Conservation (phyloP, 23 red algal genomes). For the Agarophyton chilense region DNA sequence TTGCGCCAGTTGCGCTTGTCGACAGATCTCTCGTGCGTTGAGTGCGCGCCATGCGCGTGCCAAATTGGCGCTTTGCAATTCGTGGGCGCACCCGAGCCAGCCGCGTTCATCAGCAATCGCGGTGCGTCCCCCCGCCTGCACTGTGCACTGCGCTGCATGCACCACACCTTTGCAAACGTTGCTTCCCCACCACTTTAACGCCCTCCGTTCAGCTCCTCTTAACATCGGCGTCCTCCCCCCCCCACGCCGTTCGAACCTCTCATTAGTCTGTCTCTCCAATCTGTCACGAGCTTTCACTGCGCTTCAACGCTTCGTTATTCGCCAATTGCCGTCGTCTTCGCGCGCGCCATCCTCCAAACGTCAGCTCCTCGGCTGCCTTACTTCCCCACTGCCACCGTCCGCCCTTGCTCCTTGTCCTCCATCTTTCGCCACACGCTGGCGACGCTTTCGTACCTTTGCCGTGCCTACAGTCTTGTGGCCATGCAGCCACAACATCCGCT, state of each 20-base stretch:
- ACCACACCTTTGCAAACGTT: too few relatives aligned
- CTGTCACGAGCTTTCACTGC: too few relatives aligned
- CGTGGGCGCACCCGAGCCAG: not conserved
- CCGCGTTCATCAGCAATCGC: too few relatives aligned
- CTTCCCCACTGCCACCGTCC: not conserved
- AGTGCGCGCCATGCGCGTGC: conserved; percentile 1
- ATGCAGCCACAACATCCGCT: conserved; percentile 15
- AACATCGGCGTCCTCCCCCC: too few relatives aligned
- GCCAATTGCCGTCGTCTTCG: too few relatives aligned
- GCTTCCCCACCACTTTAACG: too few relatives aligned
- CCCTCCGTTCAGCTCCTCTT: too few relatives aligned
- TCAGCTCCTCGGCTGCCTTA: not conserved
- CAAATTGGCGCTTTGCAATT: conserved; percentile 4
- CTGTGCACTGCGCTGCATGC: too few relatives aligned
- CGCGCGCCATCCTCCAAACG: not conserved
- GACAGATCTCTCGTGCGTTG: conserved; percentile 22
- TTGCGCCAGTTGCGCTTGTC: not conserved
- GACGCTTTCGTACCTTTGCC: not conserved
- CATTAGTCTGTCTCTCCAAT: too few relatives aligned
- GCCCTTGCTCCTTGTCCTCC: not conserved
- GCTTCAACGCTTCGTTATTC: too few relatives aligned
- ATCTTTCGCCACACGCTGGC: not conserved
- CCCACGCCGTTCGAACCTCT: not conserved
- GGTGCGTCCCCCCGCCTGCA: too few relatives aligned
- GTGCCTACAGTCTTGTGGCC: not conserved